Conservation (phyloP, 208 protist genomes). For the Blastocrithidia nonstop region DNA sequence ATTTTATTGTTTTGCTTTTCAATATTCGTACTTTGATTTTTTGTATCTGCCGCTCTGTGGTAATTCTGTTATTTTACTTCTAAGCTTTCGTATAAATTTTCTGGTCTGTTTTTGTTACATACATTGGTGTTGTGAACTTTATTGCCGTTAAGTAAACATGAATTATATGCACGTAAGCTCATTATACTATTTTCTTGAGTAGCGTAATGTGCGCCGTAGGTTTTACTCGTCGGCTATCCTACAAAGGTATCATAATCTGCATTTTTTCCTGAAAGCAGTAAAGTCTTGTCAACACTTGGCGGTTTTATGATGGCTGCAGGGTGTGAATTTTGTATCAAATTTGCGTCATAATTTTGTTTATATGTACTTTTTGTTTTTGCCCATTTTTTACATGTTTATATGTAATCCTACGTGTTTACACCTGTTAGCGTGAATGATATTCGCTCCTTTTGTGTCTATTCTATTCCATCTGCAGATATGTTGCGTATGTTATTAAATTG, state of each 20-base stretch:
- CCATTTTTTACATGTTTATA: background rate
- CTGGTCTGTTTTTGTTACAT: background rate
- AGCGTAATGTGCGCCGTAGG: no score
- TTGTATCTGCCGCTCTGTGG: background rate
- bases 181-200: no score
- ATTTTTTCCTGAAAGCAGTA: no score
- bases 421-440: background rate
- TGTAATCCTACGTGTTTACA: background rate
- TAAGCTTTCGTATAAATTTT: background rate
- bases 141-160: no score
- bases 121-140: no score
- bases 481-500: conserved; percentile 2
- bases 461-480: conserved; percentile 9
- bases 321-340: no score
- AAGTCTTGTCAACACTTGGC: background rate
- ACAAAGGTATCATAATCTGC: no score
- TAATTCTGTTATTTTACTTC: background rate
- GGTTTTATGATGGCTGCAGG: background rate
- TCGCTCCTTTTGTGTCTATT: background rate
- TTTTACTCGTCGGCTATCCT: no score
- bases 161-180: no score
- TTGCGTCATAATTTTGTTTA: no score
- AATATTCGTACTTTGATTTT: background rate
- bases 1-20: background rate
- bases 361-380: background rate